phyloP scores from a whole-genome alignment of 768 basidiomycete species.

The Calocybe cyanea region DNA sequence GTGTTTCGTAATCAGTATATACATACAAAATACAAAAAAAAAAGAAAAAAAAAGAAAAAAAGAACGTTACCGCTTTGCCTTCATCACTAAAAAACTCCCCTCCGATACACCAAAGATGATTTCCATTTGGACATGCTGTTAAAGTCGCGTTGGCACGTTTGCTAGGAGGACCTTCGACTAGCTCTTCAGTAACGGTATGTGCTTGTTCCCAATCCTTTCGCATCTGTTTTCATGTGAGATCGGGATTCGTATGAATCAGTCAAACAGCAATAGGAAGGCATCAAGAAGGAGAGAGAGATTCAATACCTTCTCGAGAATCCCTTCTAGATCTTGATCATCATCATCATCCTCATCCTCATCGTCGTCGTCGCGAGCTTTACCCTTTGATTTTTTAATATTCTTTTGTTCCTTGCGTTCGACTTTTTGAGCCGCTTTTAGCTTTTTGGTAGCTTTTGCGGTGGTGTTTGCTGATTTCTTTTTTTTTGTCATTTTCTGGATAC shows the following conservation, averaged over 20 bases:
- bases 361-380: constrained; percentile 41
- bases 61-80: constrained; percentile 55
- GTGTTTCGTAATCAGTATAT: no score
- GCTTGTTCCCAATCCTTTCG: constrained; percentile 80
- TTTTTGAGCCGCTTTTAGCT: constrained; percentile 64
- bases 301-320: constrained; percentile 72
- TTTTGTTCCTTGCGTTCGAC: constrained; percentile 70
- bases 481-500: constrained; percentile 38
- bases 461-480: constrained; percentile 44
- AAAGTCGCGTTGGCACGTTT: constrained; percentile 82
- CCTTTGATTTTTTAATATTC: constrained; percentile 36
- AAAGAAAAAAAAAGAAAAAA: no score
- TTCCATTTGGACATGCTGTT: constrained; percentile 75
- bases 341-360: constrained; percentile 60
- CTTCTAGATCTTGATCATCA: constrained; percentile 78
- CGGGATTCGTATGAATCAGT: neutral
- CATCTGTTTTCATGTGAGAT: constrained; percentile 49
- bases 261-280: neutral
- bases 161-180: constrained; percentile 78
- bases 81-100: constrained; percentile 90
- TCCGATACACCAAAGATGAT: constrained; percentile 80
- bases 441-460: constrained; percentile 58
- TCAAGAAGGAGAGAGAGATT: neutral
- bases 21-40: no score
- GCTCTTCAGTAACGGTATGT: constrained; percentile 81